Conservation (phyloP, 495 filamentous ascomycete species). For the Alectoria sarmentosa region DNA sequence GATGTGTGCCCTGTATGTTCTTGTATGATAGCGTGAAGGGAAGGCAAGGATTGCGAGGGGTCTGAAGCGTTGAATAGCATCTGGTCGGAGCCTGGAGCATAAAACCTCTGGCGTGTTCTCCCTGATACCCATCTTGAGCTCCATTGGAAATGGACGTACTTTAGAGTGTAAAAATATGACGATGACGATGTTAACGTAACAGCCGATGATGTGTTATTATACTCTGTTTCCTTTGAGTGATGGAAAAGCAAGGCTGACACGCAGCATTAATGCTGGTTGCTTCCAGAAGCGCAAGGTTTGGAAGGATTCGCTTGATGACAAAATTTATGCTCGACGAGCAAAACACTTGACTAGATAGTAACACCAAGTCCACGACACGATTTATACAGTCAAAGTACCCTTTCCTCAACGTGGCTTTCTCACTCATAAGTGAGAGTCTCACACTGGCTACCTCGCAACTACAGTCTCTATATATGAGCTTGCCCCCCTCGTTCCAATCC, state of each 20-base stretch:
- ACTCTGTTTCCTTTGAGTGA: no score
- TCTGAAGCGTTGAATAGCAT: background rate
- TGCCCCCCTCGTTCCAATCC: slow-evolving; percentile 40
- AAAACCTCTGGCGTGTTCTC: slow-evolving; percentile 6
- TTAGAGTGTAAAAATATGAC: background rate
- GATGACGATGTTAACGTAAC: background rate
- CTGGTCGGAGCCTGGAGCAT: slow-evolving; percentile 6
- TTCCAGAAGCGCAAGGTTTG: background rate
- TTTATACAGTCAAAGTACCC: no score
- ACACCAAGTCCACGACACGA: slow-evolving; percentile 1
- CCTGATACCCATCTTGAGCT: background rate
- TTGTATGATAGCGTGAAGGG: slow-evolving; percentile 33
- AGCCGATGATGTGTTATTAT: background rate
- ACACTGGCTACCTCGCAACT: slow-evolving; percentile 37
- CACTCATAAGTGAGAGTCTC: slow-evolving; percentile 43
- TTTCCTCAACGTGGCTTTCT: slow-evolving; percentile 41
- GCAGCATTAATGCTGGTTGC: background rate
- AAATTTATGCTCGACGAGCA: slow-evolving; percentile 1
- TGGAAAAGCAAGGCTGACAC: background rate
- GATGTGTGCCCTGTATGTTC: slow-evolving; percentile 54
- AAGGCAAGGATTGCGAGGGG: background rate
- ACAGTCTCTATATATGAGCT: slow-evolving; percentile 46
- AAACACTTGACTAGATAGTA: slow-evolving; percentile 2
- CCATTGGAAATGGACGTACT: background rate
- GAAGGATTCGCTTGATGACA: slow-evolving; percentile 13